These are phyloP conservation scores for Geranomyces variabilis DNA, from an alignment of 192 early-diverging fungal genomes.

Conservation along the genomic window DNA sequence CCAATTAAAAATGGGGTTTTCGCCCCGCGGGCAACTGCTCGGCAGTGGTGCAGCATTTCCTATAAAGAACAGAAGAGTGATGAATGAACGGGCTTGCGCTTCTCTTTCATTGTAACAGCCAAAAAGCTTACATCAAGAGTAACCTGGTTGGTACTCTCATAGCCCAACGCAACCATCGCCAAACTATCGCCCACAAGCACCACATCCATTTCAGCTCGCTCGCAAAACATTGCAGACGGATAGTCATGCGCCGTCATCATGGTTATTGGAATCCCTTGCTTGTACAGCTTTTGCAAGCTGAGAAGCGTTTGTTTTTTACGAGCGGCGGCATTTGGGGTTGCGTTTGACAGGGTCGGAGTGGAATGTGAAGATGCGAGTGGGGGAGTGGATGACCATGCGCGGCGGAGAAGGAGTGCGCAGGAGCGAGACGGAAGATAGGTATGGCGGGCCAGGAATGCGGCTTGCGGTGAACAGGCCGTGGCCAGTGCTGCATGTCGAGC, in stretches of 20 bases:
- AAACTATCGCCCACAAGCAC: slow-evolving; percentile 92
- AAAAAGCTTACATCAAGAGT: slow-evolving; percentile 76
- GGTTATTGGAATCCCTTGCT: slow-evolving; percentile 74
- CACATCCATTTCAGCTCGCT: slow-evolving; percentile 84
- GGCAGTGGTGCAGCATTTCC: slow-evolving; percentile 96
- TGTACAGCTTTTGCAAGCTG: slow-evolving; percentile 77
- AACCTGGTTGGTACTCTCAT: slow-evolving; percentile 79
- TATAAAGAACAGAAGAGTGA: slow-evolving; percentile 18
- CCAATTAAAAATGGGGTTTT: slow-evolving; percentile 79
- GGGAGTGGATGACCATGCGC: not conserved
- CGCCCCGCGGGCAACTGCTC: slow-evolving; percentile 82
- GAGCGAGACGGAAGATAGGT: too few relatives aligned
- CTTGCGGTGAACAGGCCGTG: too few relatives aligned
- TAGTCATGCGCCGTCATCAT: slow-evolving; percentile 99
- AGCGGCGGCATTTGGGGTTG: not conserved
- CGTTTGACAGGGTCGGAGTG: not conserved
- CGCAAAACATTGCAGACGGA: slow-evolving; percentile 82
- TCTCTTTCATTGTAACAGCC: too few relatives aligned
- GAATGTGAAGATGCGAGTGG: not conserved
- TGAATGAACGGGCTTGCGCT: too few relatives aligned
- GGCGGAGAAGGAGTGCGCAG: too few relatives aligned
- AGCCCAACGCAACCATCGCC: slow-evolving; percentile 96
- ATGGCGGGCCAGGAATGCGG: too few relatives aligned
- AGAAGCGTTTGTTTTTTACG: slow-evolving; percentile 84
- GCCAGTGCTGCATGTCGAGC: too few relatives aligned